These are phyloP conservation scores for Discostella stelligeroides DNA, from an alignment of 108 stramenopile genomes.

Conservation along the genomic window DNA sequence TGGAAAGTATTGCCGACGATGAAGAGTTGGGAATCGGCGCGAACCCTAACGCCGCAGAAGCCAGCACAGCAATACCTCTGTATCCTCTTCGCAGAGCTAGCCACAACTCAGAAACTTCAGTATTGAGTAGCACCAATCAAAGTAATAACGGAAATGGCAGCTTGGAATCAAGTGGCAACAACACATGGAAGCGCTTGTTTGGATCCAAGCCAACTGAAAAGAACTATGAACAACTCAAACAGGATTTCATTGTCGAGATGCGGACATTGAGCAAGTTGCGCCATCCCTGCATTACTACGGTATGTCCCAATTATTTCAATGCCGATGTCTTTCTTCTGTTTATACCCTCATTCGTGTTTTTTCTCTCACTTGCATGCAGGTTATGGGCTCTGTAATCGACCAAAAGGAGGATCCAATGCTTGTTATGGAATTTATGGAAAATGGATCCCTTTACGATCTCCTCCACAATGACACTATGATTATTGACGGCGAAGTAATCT, in stretches of 20 bases:
- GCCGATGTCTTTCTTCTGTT: too few relatives aligned
- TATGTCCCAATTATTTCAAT: constrained; percentile 39
- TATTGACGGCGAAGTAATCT: constrained; percentile 51
- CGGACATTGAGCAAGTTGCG: constrained; percentile 56
- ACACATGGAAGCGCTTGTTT: constrained; percentile 11
- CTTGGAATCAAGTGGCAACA: background rate
- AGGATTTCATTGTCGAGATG: constrained; percentile 69
- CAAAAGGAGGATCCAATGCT: constrained; percentile 55
- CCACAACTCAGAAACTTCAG: too few relatives aligned
- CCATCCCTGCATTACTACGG: constrained; percentile 71
- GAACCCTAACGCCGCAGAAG: background rate
- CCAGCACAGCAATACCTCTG: background rate
- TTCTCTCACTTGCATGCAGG: constrained; percentile 17
- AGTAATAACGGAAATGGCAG: background rate
- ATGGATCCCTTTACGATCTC: constrained; percentile 63
- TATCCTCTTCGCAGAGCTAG: too few relatives aligned
- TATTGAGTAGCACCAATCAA: background rate
- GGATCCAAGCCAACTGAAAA: constrained; percentile 9
- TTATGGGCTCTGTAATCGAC: constrained; percentile 53
- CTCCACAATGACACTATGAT: constrained; percentile 58
- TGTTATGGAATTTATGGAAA: constrained; percentile 73
- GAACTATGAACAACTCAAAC: constrained; percentile 37
- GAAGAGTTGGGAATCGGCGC: background rate
- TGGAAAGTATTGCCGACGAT: constrained; percentile 11
- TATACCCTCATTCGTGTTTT: constrained; percentile 55